Base-by-base conservation (phyloP, 192 early-diverging fungal genomes). In the Coemansia biformis region DNA sequence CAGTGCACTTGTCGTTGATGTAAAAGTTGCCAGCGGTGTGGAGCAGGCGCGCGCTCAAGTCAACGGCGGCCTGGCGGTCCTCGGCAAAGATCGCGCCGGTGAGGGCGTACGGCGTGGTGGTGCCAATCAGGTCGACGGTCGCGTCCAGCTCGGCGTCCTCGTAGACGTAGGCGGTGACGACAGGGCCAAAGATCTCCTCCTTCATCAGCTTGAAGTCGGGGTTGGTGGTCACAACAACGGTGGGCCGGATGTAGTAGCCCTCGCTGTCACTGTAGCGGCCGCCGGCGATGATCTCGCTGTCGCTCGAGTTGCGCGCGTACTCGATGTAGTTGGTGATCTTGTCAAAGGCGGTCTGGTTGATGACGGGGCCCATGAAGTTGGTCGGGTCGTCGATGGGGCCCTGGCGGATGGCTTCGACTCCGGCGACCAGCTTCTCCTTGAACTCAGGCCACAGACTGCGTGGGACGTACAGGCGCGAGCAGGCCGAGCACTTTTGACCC, bases 1-100 rank as follows among this genome's bases (percentile, higher is more conserved):
- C 95, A 35, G 95, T 98, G 60, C 85, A 92, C 73, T 98, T 98
- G 79, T 98, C 95, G 66, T 98, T 98, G 64, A 98, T 85, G 72
- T 98, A 98, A 50, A 98, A 95, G 83, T 98, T 98, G 30, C 95
- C 95, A 5, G 91, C 87, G 29, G 87, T 81, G 73, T 98, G 77
- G 35, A 91, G 82, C 46, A 98, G 79, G 43, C 79, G 67, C 59
- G 88, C 85, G 52, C 79, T 78, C 21, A 83, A 87, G 15, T 73
- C 53, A 28, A 91, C 74, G 43, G 89, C 79, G 2, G 88, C 87
- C 40, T 79, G 60, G 37, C 95, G 85, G 57, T 93, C 90, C 63
- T 82, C 76, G 16, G 93, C 90, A 79, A 98, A 98, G 40, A 96
- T 66, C 4, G 86, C 85, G 45, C 86, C 89, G 19, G 95, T 98